These are phyloP conservation scores for Globisporangium perplexum DNA, from an alignment of 352 stramenopile genomes.

Conservation along the genomic window DNA sequence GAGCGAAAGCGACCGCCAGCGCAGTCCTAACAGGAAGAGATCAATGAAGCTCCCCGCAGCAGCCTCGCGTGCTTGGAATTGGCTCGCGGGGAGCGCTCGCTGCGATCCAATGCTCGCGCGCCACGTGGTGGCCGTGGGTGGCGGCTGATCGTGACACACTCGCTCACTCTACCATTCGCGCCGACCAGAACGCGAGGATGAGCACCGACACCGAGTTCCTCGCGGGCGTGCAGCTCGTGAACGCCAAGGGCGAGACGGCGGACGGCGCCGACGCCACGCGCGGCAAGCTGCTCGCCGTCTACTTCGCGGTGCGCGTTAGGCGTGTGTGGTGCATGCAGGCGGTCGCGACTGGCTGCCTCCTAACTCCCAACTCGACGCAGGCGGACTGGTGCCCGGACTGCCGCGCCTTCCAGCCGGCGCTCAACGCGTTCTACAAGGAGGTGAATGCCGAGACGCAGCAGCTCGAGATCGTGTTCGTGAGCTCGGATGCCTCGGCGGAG, in stretches of 20 bases:
- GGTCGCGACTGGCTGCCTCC: no score
- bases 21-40: neutral
- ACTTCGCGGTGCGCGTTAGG: conserved; percentile 74
- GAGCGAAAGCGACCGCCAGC: no score
- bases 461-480: conserved; percentile 76
- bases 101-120: neutral
- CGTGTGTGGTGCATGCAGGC: no score
- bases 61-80: neutral
- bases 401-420: conserved; percentile 60
- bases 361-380: conserved; percentile 12
- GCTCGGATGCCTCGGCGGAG: conserved; percentile 52
- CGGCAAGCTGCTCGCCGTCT: conserved; percentile 61
- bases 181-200: neutral
- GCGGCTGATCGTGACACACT: neutral
- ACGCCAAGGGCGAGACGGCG: conserved; percentile 43
- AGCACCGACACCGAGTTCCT: conserved; percentile 37
- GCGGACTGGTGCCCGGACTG: conserved; percentile 84
- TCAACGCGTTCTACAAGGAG: conserved; percentile 70
- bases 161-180: neutral
- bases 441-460: conserved; percentile 29
- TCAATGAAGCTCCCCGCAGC: no score
- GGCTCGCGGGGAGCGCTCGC: no score
- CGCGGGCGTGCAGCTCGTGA: conserved; percentile 47
- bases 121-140: neutral
- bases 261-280: conserved; percentile 37